Percentiles rank a stretch among this genome's conserved stretches.
phyloP scores from a whole-genome alignment of 2,329 filamentous ascomycete species.

The Tolypocladium endophyticum region DNA sequence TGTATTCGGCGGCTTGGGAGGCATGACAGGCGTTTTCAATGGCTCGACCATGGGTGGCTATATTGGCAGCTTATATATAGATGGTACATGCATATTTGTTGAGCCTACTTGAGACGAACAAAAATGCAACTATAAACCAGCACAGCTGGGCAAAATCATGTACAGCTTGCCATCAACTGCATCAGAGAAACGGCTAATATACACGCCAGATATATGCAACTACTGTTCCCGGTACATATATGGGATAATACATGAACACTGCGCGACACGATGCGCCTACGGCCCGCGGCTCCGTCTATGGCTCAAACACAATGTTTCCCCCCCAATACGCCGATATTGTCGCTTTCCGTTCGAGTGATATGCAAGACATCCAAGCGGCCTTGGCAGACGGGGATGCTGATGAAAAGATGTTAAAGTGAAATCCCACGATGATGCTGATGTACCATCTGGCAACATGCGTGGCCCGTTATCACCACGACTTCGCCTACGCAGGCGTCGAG shows the following conservation, averaged over 20 bases:
- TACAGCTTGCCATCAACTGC: neutral
- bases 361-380: neutral
- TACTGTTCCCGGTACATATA: neutral
- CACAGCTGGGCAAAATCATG: neutral
- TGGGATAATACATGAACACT: neutral
- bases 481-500: constrained; percentile 13
- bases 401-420: neutral
- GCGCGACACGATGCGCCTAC: neutral
- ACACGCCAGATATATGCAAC: neutral
- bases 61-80: neutral
- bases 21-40: neutral
- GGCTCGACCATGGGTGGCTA: no score
- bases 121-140: neutral
- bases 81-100: neutral
- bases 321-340: neutral
- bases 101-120: neutral
- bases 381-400: neutral
- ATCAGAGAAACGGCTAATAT: neutral
- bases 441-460: neutral
- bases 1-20: neutral
- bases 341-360: neutral
- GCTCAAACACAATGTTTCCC: neutral
- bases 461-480: constrained; percentile 5
- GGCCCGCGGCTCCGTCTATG: neutral
- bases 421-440: neutral